Evolutionary conservation across 2,329 filamentous ascomycete genomes (phyloP).

Genomic region (Tothia fuscella): DNA sequence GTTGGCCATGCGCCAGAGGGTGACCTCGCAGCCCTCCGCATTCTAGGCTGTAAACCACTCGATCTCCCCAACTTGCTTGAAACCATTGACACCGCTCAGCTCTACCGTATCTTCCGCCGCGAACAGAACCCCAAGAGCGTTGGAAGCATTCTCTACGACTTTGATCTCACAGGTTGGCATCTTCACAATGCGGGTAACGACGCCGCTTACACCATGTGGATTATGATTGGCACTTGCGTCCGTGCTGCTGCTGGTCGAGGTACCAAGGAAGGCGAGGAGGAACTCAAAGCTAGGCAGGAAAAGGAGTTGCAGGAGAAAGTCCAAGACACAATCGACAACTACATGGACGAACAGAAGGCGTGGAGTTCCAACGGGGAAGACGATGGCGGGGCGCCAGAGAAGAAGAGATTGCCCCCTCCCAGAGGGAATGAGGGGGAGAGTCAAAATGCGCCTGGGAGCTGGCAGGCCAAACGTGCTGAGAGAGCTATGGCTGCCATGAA

Average conservation of each 20-base stretch:
- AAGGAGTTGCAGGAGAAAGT: background rate
- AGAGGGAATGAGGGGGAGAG: too few species aligned
- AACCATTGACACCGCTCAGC: conserved; percentile 56
- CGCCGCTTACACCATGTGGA: conserved; percentile 65
- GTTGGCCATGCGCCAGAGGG: conserved; percentile 61
- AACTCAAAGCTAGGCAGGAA: conserved; percentile 3
- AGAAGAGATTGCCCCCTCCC: too few species aligned
- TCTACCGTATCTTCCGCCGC: conserved; percentile 54
- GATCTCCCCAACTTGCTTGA: conserved; percentile 47
- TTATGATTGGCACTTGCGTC: conserved; percentile 53
- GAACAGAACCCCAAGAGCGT: conserved; percentile 46
- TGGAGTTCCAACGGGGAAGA: too few species aligned
- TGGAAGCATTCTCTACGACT: conserved; percentile 45
- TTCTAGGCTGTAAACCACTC: conserved; percentile 50
- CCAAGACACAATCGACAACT: too few species aligned
- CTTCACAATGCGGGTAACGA: conserved; percentile 88
- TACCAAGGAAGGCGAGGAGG: conserved; percentile 3
- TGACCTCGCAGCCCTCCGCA: conserved; percentile 58
- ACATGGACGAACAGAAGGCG: too few species aligned
- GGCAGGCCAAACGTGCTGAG: too few species aligned
- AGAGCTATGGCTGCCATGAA: too few species aligned
- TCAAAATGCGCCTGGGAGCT: too few species aligned
- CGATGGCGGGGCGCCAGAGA: too few species aligned
- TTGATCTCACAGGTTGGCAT: conserved; percentile 51
- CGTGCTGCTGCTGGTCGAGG: conserved; percentile 21